Percentiles rank a stretch among this genome's conserved stretches.
These are phyloP conservation scores for Porcisia hertigi DNA, from an alignment of 208 protist species.

Conservation along the genomic window DNA sequence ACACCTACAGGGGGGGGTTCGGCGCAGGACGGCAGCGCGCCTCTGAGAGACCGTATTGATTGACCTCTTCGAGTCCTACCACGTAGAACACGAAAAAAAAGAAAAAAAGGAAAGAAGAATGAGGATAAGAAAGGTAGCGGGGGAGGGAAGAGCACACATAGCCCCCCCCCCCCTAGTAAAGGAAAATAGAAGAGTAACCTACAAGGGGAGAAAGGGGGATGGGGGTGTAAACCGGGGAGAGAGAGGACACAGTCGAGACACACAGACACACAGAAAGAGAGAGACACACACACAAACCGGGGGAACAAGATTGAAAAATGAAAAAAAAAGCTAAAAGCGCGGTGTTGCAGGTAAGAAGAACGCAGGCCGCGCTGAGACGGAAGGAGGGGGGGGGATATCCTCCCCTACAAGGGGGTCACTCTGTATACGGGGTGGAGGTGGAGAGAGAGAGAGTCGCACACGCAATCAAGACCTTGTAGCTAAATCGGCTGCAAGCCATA, in stretches of 20 bases:
- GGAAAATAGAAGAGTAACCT: not conserved
- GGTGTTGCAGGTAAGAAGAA: not conserved
- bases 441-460: no score
- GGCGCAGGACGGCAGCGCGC: not conserved
- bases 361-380: no score
- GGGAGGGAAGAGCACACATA: not conserved
- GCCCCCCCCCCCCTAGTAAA: not conserved
- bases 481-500: no score
- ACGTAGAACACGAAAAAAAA: not conserved
- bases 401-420: no score
- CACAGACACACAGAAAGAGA: not conserved
- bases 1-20: not conserved
- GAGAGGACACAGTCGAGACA: not conserved
- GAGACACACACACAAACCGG: not conserved
- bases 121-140: not conserved
- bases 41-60: not conserved
- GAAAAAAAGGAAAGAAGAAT: not conserved
- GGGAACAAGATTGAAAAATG: not conserved
- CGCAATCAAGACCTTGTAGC: no score
- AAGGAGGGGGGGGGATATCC: no score
- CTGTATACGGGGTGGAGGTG: no score
- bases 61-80: not conserved
- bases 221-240: not conserved
- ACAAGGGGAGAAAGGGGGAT: conserved; percentile 2
- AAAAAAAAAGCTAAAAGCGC: conserved; percentile 8